Evolutionary conservation across 805 yeast genomes (phyloP).

Genomic region (Pichia pseudocactophila): DNA sequence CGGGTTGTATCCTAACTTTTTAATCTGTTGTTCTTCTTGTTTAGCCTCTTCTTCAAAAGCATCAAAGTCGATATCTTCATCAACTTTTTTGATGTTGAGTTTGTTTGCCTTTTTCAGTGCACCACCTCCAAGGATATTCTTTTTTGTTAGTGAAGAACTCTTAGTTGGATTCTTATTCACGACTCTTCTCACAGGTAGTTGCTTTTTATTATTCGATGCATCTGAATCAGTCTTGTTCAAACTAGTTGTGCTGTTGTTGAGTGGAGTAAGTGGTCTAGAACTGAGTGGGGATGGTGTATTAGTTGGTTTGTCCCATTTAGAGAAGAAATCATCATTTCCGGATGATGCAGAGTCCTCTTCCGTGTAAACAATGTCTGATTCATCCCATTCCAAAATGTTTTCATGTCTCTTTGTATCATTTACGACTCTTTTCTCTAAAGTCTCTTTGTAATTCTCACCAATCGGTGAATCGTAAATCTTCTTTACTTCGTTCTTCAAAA

Average conservation of each 20-base stretch:
- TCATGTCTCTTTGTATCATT: constrained; percentile 67
- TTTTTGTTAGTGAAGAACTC: constrained; percentile 14
- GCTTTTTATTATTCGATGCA: constrained; percentile 9
- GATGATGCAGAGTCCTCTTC: constrained; percentile 51
- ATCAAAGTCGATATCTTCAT: constrained; percentile 47
- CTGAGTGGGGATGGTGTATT: constrained; percentile 40
- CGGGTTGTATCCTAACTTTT: constrained; percentile 44
- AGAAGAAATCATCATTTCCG: constrained; percentile 77
- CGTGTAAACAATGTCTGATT: constrained; percentile 28
- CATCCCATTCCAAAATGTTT: constrained; percentile 60
- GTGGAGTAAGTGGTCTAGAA: constrained; percentile 38
- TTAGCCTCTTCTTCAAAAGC: constrained; percentile 70
- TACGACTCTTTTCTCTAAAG: constrained; percentile 57
- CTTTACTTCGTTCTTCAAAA: constrained; percentile 55
- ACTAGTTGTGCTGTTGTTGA: constrained; percentile 11
- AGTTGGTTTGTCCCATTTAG: constrained; percentile 84
- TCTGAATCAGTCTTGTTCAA: constrained; percentile 16
- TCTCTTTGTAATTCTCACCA: constrained; percentile 76
- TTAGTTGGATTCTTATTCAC: constrained; percentile 22
- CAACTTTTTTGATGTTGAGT: constrained; percentile 48
- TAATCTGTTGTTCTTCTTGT: constrained; percentile 67
- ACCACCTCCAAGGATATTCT: constrained; percentile 35
- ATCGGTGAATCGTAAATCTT: constrained; percentile 73
- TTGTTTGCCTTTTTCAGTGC: constrained; percentile 51
- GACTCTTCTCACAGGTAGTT: constrained; percentile 26